Evolutionary conservation across 169 alveolate species (phyloP), one percentile per base, ranked within the genome.

Genomic region (Babesia gibsoni): DNA sequence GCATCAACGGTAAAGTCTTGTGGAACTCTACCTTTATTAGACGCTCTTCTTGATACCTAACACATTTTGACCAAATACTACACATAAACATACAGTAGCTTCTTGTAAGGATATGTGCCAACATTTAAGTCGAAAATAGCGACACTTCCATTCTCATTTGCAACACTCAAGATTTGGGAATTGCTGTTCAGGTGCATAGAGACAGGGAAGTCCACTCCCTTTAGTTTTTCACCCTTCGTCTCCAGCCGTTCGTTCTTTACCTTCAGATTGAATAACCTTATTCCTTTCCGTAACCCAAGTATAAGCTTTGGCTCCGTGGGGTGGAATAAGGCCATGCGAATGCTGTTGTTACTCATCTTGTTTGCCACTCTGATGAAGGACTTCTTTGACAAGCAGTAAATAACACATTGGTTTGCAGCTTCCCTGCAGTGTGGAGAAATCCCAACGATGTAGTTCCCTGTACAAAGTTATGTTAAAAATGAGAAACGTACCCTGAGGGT

Each of bases 241-340:
- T 58, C 54, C 43, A 53, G 50, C 48, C 43, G 41, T 35, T 37
- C 72, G 25, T 61, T 59, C 45, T 36, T 66, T n/a, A 48, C 63
- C 37, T 33, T 64, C 30, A 79, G 81, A 37, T 79, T 65, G 58
- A 59, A 67, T 39, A 79, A 18, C n/a, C 88, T 53, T 9, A 79
- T 50, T 30, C 80, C 74, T 25, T 64, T 56, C 49, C 79, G 41
- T 10, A 69, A 49, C 3, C 82, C 83, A 22, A 79, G 46, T n/a
- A 79, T 58, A 3, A 79, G 50, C 65, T 79, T 67, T 4, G 88
- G 83, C 36, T 79, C 83, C 36, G 41, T 32, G 7, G 88, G 88
- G 43, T 79, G 88, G 73, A 79, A 79, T 56, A 79, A 59, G 23
- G 83, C 83, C 67, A 68, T 37, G 23, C 68, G 54, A 22, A 79